A percentile compares a stretch with the other conserved stretches of the same genome.
Evolutionary conservation across 2,329 filamentous ascomycete species (phyloP).

Genomic region (Aspergillus latus): DNA sequence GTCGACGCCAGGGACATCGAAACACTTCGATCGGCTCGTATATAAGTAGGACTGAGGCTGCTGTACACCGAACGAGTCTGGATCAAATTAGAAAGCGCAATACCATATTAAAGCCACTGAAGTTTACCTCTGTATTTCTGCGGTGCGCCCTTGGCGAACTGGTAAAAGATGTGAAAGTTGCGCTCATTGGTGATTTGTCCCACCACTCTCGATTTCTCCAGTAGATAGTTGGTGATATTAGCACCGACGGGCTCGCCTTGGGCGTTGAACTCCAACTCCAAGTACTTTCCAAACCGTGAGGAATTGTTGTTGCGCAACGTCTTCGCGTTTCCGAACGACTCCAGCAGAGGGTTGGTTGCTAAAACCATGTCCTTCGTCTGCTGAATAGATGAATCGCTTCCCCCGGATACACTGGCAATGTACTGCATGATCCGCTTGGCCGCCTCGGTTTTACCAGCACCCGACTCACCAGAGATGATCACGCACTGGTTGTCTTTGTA

Average conservation of each 20-base stretch:
- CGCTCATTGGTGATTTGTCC: slow-evolving; percentile 93
- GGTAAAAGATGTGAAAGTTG: slow-evolving; percentile 99
- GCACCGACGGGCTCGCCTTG: slow-evolving; percentile 91
- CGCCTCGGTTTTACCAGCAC: slow-evolving; percentile 96
- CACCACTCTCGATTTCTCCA: slow-evolving; percentile 93
- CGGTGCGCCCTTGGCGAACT: slow-evolving; percentile 95
- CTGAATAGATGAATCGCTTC: slow-evolving; percentile 80
- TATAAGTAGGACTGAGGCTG: slow-evolving; percentile 91
- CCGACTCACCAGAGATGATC: slow-evolving; percentile 97
- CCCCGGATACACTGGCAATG: slow-evolving; percentile 93
- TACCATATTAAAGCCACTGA: not conserved
- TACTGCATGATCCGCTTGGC: slow-evolving; percentile 99
- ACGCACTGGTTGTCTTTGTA: slow-evolving; percentile 99
- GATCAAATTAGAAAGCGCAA: slow-evolving; percentile 15
- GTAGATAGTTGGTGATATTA: slow-evolving; percentile 95
- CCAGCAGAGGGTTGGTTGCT: slow-evolving; percentile 92
- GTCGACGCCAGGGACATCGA: slow-evolving; percentile 91
- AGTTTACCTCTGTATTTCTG: slow-evolving; percentile 67
- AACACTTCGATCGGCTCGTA: slow-evolving; percentile 90
- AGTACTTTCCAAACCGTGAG: slow-evolving; percentile 95
- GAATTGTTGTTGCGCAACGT: slow-evolving; percentile 98
- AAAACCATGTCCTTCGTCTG: slow-evolving; percentile 99
- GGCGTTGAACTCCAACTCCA: slow-evolving; percentile 93
- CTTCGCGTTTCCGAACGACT: slow-evolving; percentile 98
- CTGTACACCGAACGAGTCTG: slow-evolving; percentile 82